phyloP scores from a whole-genome alignment of 2,329 filamentous ascomycete species.

The Chaetomiaceae sp. region DNA sequence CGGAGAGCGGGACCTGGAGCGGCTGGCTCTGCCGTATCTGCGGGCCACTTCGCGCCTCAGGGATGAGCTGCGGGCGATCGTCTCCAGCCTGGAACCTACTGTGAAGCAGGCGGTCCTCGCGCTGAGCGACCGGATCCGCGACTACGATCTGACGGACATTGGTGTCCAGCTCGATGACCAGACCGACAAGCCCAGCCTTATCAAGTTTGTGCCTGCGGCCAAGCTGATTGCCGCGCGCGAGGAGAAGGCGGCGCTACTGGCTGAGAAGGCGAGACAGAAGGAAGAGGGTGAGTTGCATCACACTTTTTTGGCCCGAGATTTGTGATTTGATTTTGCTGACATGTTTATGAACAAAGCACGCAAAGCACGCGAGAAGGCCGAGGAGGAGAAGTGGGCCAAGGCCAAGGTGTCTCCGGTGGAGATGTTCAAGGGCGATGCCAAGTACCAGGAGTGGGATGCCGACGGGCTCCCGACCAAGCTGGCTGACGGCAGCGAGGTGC shows the following conservation, averaged over 20 bases:
- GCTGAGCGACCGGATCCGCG: conserved; percentile 75
- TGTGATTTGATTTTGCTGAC: conserved; percentile 5
- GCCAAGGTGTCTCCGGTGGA: conserved; percentile 51
- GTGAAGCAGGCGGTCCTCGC: conserved; percentile 61
- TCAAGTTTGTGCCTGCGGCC: conserved; percentile 58
- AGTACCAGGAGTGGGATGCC: conserved; percentile 73
- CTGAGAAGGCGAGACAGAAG: conserved; percentile 53
- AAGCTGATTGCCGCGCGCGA: conserved; percentile 51
- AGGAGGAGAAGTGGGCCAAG: conserved; percentile 49
- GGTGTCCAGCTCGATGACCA: conserved; percentile 87
- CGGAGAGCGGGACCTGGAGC: conserved; percentile 48
- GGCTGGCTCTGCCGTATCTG: conserved; percentile 51
- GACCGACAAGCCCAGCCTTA: conserved; percentile 62
- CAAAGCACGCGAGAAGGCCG: conserved; percentile 45
- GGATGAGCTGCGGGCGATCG: conserved; percentile 56
- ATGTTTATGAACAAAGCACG: conserved; percentile 18
- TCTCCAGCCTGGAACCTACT: conserved; percentile 48
- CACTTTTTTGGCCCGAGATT: neutral
- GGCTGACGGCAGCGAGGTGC: conserved; percentile 71
- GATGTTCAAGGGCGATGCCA: conserved; percentile 52
- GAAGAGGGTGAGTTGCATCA: conserved; percentile 51
- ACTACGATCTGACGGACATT: conserved; percentile 73
- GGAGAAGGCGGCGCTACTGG: conserved; percentile 56
- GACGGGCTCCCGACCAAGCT: conserved; percentile 76
- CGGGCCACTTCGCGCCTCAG: conserved; percentile 52